phyloP scores from a whole-genome alignment of 768 basidiomycete species.

The Rhodotorula taiwanensis region DNA sequence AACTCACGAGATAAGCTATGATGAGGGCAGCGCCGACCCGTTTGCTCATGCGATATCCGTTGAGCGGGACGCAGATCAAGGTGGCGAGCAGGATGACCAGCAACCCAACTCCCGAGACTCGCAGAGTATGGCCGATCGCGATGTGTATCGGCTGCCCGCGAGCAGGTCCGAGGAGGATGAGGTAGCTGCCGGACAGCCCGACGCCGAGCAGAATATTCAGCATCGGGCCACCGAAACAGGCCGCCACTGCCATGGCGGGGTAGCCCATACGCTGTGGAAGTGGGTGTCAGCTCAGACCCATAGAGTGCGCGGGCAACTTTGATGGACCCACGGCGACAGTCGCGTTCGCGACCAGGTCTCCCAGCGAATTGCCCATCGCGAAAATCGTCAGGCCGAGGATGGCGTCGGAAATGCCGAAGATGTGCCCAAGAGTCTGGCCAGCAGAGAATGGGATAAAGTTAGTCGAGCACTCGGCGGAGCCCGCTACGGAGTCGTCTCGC shows the following conservation, averaged over 20 bases:
- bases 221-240: constrained; percentile 66
- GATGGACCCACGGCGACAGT: constrained; percentile 61
- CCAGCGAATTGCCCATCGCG: constrained; percentile 90
- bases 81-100: constrained; percentile 67
- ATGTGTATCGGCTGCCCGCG: constrained; percentile 52
- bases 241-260: constrained; percentile 87
- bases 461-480: too few relatives aligned
- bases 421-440: constrained; percentile 80
- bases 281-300: neutral
- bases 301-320: neutral
- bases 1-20: constrained; percentile 21
- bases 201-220: constrained; percentile 57
- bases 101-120: constrained; percentile 78
- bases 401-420: constrained; percentile 92
- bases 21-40: constrained; percentile 24
- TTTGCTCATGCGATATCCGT: constrained; percentile 63
- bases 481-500: too few relatives aligned
- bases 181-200: constrained; percentile 81
- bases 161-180: constrained; percentile 58
- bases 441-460: neutral
- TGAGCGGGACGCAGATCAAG: constrained; percentile 73
- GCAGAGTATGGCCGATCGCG: constrained; percentile 70
- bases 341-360: constrained; percentile 94
- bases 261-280: constrained; percentile 55
- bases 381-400: constrained; percentile 96